phyloP scores from a whole-genome alignment of 2,329 filamentous ascomycete genomes.

The Raffaelea ambrosiae region DNA sequence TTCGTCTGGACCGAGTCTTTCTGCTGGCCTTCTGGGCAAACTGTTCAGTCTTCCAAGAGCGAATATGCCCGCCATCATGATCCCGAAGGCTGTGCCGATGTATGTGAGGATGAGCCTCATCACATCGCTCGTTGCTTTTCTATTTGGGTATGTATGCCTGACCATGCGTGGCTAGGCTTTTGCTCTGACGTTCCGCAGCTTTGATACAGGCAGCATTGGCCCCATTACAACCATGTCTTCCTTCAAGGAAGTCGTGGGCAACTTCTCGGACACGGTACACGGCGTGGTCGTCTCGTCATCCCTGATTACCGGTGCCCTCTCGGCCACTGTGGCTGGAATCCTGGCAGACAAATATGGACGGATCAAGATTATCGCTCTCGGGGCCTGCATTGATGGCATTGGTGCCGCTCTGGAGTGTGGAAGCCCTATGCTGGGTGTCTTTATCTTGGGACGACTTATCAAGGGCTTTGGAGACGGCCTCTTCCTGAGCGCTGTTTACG shows the following conservation, averaged over 20 bases:
- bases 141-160: slow-evolving; percentile 12
- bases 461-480: slow-evolving; percentile 51
- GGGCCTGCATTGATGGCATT: slow-evolving; percentile 42
- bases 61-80: too few relatives aligned
- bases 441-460: slow-evolving; percentile 46
- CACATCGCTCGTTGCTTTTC: slow-evolving; percentile 13
- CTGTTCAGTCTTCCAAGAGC: too few relatives aligned
- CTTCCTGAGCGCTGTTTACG: slow-evolving; percentile 41
- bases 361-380: slow-evolving; percentile 40
- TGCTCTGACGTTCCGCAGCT: background rate
- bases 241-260: slow-evolving; percentile 42
- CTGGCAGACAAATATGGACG: slow-evolving; percentile 46
- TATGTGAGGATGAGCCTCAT: slow-evolving; percentile 14
- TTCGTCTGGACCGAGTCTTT: too few relatives aligned
- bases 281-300: slow-evolving; percentile 53
- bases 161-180: background rate
- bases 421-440: slow-evolving; percentile 32
- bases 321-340: slow-evolving; percentile 48
- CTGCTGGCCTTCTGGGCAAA: too few relatives aligned
- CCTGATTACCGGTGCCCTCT: slow-evolving; percentile 49
- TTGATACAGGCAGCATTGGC: slow-evolving; percentile 45
- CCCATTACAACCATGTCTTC: slow-evolving; percentile 49
- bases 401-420: slow-evolving; percentile 35
- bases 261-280: slow-evolving; percentile 44
- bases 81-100: too few relatives aligned